Percentiles rank a stretch among this genome's conserved stretches.
Conservation (phyloP, 2,329 filamentous ascomycete species). For the Aspergillus pseudonomiae region DNA sequence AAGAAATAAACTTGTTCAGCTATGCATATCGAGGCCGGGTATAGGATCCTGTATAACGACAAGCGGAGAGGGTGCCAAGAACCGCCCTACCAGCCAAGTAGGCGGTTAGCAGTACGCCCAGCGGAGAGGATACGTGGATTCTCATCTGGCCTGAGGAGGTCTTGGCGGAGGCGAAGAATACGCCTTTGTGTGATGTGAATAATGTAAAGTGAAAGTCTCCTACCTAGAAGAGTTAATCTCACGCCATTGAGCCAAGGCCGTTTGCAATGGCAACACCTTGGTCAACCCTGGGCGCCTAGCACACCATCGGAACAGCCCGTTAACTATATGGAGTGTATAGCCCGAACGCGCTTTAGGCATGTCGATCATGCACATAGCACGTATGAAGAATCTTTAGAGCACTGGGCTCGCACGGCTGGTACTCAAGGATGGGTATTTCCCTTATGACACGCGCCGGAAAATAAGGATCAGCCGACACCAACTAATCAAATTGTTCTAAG, state of each 20-base stretch:
- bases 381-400: background rate
- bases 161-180: background rate
- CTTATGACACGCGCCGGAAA: background rate
- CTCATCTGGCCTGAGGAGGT: background rate
- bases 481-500: rapidly evolving
- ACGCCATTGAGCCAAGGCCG: background rate
- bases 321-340: background rate
- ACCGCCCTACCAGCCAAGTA: background rate
- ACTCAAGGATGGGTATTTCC: too few species aligned
- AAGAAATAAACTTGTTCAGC: background rate
- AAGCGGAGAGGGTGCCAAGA: background rate
- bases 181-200: background rate
- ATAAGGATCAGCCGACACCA: background rate
- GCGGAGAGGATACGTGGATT: background rate
- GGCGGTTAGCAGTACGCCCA: background rate
- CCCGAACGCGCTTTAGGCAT: background rate
- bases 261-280: background rate
- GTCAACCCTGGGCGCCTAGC: background rate
- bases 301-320: background rate
- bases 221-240: too few species aligned
- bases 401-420: background rate
- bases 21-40: background rate
- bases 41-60: background rate
- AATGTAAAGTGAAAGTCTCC: background rate
- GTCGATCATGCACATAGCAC: background rate